Base-by-base conservation (phyloP, 306 rosid species). In the Casuarina equisetifolia region DNA sequence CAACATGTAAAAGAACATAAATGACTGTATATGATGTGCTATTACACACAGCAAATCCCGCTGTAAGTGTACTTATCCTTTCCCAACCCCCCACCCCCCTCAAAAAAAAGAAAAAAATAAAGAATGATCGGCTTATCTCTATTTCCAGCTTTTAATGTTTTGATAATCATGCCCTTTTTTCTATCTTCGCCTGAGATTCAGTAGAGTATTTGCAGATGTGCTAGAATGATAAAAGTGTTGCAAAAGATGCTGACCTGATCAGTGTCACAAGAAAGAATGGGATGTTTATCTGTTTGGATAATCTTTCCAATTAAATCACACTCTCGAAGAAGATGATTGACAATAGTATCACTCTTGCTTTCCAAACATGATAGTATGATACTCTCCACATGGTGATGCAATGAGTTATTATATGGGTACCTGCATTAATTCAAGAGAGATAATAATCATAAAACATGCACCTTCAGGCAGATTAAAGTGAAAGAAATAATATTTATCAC, bases 341-440 rank as follows among this genome's bases (percentile, higher is more conserved):
- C 90, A 72, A 91, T 75, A 46, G 77, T 82, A 74, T 91, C 92
- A 50, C 76, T 83, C 91, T 87, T 91, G 80, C 99, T 92, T 76
- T 91, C 99, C 89, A 92, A 90, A 79, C 97, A 92, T 38, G 97
- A 93, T 45, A 89, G 52, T 73, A 92, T 78, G 69, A 92, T 91
- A 84, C 95, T 96, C 78, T 96, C 98, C 69, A 91, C 91, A 81
- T 93, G 99, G 85, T 92, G 99, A 74, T 96, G 99, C 79, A 96
- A 72, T 16, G 91, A 76, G 55, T 91, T 96, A 84, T 96, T 96
- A 87, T 83, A 92, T 3, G 97, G 97, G 84, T 92, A 96, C 90
- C 99, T 96, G 94, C 84, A 89, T 67, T 44, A 80, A 79, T 78
- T 66, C 36, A 63, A 50, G 53, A 70, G 72, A 50, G 50, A 79